Evolutionary conservation across 257 asterid genomes (phyloP), one percentile per base, ranked within the genome.

Genomic region (Capsicum rhomboideum): DNA sequence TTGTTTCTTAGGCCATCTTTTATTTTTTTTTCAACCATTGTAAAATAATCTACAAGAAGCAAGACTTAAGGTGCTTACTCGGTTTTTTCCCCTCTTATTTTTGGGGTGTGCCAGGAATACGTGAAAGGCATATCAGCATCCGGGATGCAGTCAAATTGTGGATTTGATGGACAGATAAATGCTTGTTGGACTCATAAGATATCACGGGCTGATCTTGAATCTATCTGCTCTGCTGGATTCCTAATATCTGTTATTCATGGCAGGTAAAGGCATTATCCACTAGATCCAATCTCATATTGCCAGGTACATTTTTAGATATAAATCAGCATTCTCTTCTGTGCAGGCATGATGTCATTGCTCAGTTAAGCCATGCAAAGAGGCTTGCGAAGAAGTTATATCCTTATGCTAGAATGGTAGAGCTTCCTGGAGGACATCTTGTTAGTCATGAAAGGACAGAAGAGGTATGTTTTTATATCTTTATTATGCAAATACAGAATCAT

Each of bases 151-250:
- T 90, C 99, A 8, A 94, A 82, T 72, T 85, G 86, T 83, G 99
- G 99, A 83, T 97, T 95, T 85, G 98, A 94, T 31, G 99, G 99
- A 77, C 99, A 97, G 90, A 11, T 93, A 56, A 95, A 95, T 83
- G 99, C 99, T 37, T 97, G 99, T 85, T 97, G 99, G 99, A 95
- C 95, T 0, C 99, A 97, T 87, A 93, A 92, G 74, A 44, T 95
- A 87, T 86, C 94, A 1, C 72, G 84, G 82, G 83, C 86, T n/a
- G 99, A 97, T 83, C 61, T 94, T 21, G 99, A 94, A 86, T 83
- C 92, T 56, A 92, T 97, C 84, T 91, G 94, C 63, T 75, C 88
- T 1, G 91, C 92, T 59, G 97, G 92, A 34, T 95, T 95, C 90
- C 99, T 90, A 55, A 37, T 94, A 82, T 94, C 99, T 79, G 97